Evolutionary conservation across 306 rosid species (phyloP).

Genomic region (Cajanus cajan): DNA sequence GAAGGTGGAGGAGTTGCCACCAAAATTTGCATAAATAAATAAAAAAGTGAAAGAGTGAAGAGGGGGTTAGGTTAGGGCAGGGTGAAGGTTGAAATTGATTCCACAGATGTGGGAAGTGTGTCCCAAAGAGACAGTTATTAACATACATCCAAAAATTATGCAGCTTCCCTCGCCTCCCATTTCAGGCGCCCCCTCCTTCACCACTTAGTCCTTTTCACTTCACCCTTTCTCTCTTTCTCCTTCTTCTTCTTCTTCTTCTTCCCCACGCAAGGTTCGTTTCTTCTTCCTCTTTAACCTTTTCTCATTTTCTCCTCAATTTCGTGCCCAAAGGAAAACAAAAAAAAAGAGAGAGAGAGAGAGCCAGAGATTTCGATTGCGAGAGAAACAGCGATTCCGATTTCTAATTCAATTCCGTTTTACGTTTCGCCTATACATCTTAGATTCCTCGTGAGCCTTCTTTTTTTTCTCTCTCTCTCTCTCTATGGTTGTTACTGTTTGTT

Average conservation of each 20-base stretch:
- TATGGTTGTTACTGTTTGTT: neutral
- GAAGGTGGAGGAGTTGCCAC: no score
- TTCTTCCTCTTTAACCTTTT: neutral
- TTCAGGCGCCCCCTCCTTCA: neutral
- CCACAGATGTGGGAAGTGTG: conserved; percentile 35
- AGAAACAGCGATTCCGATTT: neutral
- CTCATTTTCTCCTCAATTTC: neutral
- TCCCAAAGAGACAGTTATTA: neutral
- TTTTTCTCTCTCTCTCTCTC: neutral
- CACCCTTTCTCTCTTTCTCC: neutral
- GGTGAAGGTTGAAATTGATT: conserved; percentile 20
- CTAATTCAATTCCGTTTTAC: neutral
- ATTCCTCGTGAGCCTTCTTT: neutral
- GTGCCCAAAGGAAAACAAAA: neutral
- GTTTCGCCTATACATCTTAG: neutral
- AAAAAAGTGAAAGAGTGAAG: no score
- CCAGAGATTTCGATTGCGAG: neutral
- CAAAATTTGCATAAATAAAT: neutral
- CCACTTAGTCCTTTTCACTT: conserved; percentile 23
- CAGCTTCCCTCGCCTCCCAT: conserved; percentile 11
- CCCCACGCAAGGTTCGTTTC: conserved; percentile 25
- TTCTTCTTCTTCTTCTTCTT: conserved; percentile 3
- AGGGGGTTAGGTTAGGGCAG: neutral
- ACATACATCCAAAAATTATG: conserved; percentile 3
- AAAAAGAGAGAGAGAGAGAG: no score